These are phyloP conservation scores for Russula ochroleuca DNA, from an alignment of 768 basidiomycete species.

Conservation along the genomic window DNA sequence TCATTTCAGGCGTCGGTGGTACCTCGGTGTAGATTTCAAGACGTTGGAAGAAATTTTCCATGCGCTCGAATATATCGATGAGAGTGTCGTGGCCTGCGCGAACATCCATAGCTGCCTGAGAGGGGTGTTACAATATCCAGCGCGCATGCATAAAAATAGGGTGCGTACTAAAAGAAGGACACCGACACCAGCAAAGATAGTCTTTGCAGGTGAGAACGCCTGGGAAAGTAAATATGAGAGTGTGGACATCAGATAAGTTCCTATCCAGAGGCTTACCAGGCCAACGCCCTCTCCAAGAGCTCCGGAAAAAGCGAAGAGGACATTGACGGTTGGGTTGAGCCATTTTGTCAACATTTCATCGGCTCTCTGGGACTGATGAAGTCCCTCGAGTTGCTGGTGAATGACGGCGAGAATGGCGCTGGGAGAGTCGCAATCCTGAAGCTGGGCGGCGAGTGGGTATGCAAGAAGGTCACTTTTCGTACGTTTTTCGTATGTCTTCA, in stretches of 20 bases:
- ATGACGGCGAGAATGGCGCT: not conserved
- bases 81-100: not conserved
- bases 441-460: not conserved
- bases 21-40: slow-evolving; percentile 3
- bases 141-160: no score
- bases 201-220: not conserved
- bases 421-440: not conserved
- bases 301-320: not conserved
- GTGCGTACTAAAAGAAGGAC: not conserved
- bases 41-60: slow-evolving; percentile 3
- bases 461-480: not conserved
- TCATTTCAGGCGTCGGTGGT: not conserved
- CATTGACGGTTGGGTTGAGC: not conserved
- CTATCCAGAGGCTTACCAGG: not conserved
- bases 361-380: not conserved
- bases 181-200: not conserved
- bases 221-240: not conserved
- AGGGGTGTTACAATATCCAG: not conserved
- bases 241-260: not conserved
- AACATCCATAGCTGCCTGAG: not conserved
- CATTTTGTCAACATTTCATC: not conserved
- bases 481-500: not conserved
- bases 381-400: not conserved
- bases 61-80: slow-evolving; percentile 1
- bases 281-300: not conserved